Evolutionary conservation across 805 yeast species (phyloP).

Genomic region (Lipomyces oligophaga): DNA sequence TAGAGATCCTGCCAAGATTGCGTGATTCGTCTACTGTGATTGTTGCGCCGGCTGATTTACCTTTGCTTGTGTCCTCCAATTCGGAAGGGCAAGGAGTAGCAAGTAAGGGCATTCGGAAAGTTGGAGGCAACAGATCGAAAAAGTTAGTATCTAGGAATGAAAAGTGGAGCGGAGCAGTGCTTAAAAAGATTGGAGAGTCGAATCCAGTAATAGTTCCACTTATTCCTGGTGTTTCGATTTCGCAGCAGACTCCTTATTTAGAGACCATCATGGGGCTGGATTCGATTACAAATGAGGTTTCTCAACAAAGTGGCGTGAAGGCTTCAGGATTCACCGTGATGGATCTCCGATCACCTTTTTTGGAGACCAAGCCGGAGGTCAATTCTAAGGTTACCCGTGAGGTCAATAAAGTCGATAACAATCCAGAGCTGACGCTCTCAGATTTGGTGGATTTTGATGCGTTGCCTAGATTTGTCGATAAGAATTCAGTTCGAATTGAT

Average conservation of each 20-base stretch:
- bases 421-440: constrained; percentile 12
- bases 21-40: constrained; percentile 36
- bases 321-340: constrained; percentile 15
- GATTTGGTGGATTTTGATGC: constrained; percentile 1
- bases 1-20: constrained; percentile 29
- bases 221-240: constrained; percentile 34
- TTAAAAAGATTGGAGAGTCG: constrained; percentile 12
- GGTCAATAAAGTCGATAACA: not conserved
- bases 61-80: constrained; percentile 17
- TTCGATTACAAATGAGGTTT: constrained; percentile 10
- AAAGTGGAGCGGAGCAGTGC: constrained; percentile 35
- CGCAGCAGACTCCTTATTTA: constrained; percentile 30
- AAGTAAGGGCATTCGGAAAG: constrained; percentile 5
- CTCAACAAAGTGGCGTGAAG: constrained; percentile 20
- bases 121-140: constrained; percentile 39
- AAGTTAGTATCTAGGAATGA: constrained; percentile 39
- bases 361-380: constrained; percentile 2
- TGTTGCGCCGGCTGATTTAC: constrained; percentile 34
- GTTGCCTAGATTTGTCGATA: constrained; percentile 20
- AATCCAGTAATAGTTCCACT: constrained; percentile 34
- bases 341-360: constrained; percentile 14
- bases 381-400: constrained; percentile 8
- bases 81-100: constrained; percentile 7
- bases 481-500: constrained; percentile 18
- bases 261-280: constrained; percentile 16